These are phyloP conservation scores for Pichia inconspicua DNA, from an alignment of 1,139 yeast genomes.

Conservation along the genomic window DNA sequence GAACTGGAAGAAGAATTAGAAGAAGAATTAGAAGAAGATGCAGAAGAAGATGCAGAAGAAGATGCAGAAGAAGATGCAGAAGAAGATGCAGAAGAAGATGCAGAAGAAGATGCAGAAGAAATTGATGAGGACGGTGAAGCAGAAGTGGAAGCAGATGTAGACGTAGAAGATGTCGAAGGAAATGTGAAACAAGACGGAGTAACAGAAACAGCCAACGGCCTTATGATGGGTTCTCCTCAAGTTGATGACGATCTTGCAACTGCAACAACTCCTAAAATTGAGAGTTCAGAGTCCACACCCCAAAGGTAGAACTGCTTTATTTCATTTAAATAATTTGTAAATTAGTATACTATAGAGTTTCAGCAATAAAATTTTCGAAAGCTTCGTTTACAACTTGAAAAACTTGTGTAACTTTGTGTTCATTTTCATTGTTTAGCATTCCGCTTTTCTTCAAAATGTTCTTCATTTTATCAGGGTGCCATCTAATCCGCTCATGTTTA, in stretches of 20 bases:
- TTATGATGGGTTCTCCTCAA: not conserved
- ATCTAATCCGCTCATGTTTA: conserved; percentile 46
- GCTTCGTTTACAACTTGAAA: conserved; percentile 35
- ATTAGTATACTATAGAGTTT: not conserved
- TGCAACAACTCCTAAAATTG: conserved; percentile 1
- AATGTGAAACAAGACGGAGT: too few relatives aligned
- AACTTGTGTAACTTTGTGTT: conserved; percentile 27
- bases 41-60: conserved; percentile 13
- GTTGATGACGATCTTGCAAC: not conserved
- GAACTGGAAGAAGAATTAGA: conserved; percentile 33
- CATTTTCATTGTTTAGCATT: conserved; percentile 3
- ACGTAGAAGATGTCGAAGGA: not conserved
- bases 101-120: conserved; percentile 9
- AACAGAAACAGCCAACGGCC: not conserved
- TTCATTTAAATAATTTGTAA: not conserved
- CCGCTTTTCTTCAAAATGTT: conserved; percentile 10
- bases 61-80: conserved; percentile 12
- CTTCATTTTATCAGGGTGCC: conserved; percentile 62
- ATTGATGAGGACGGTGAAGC: conserved; percentile 5
- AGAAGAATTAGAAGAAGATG: conserved; percentile 10
- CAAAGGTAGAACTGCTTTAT: not conserved
- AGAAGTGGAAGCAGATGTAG: not conserved
- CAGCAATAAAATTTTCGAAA: conserved; percentile 23
- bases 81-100: conserved; percentile 11
- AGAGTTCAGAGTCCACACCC: not conserved